Evolutionary conservation across 306 rosid species (phyloP), one percentile per base, ranked within the genome.

Genomic region (Corylus americana): DNA sequence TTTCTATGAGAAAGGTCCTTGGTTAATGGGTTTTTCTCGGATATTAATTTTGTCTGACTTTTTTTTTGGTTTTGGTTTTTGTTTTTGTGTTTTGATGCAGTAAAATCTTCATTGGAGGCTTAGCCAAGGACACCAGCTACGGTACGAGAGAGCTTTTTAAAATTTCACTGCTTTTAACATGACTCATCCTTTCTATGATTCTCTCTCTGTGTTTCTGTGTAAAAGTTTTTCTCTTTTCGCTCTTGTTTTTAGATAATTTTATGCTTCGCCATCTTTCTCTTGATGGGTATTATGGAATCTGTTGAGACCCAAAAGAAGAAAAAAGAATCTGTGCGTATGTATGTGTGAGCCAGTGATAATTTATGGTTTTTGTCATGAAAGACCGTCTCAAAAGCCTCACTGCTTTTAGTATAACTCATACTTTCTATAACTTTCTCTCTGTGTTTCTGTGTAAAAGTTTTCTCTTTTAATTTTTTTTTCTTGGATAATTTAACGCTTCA

Each of bases 91-190:
- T 73, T 74, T 8, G 13, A 10, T 74, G 86, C 94, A 94, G 98
- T 57, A 94, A 94, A 86, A 94, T 94, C 79, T 92, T 94, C 91
- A 92, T 92, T 22, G 98, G 98, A 78, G 98, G 98, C 13, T 86
- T 94, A 83, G 97, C 97, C 2, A 94, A 91, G 79, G 98, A 94
- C 78, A 91, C 97, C 8, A 87, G 90, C 18, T 70, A 84, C 71
- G 97, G 98, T 92, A 70, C 74, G 78, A 81, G 61, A 74, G 66
- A 22, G 37, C 4, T 11, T n/a, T 47, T 5, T 7, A 57, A 7
- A 20, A 57, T 57, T 22, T 57, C 13, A n/a, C 13, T 9, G 63
- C 31, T 17, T 69, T 69, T 69, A 13, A 44, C 25, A 18, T 16
- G 7, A 17, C n/a, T 35, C 20, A 45, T 20, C 5, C 18, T n/a